Evolutionary conservation across 352 stramenopile species (phyloP), one percentile per base, ranked within the genome.

Genomic region (Phytophthora citricola): DNA sequence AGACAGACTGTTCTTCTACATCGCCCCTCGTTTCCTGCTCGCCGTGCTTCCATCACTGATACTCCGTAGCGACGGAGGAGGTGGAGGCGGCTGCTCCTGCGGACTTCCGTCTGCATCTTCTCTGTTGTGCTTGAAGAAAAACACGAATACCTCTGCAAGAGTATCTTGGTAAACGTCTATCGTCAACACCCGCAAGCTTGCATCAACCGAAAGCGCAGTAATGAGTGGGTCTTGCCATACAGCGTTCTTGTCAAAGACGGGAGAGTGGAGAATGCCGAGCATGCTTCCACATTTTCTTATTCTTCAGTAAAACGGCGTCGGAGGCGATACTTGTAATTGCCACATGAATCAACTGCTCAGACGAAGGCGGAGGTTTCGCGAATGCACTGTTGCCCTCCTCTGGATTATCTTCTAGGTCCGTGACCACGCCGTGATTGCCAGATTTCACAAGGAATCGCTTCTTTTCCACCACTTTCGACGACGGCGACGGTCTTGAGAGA

Each of bases 111-210:
- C 59, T 11, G 27, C 24, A 36, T 72, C 54, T 20, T 80, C 67
- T 12, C 55, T 58, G n/a, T 74, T 73, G 12, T 73, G 76, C 36
- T 76, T 60, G 53, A 89, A 91, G 41, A 95, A 94, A 56, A 95
- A 95, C 3, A 92, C 54, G 27, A 95, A 81, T 12, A 94, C 62
- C 45, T 91, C 78, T 11, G 86, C 68, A 32, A 94, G 77, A 7
- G 85, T 90, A 36, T 93, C 81, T 67, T 93, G 86, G 48, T 92
- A 89, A 24, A 94, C 47, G 44, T 94, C 85, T 52, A 95, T 75
- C 14, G 77, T 87, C 5, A 95, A 68, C 7, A 84, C 82, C n/a
- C 78, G 74, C 17, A 95, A 76, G 50, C 71, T 80, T 27, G 79
- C 77, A 69, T 95, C 88, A 32, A 94, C 61, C 5, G 88, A 94